Percentiles rank a stretch among this genome's conserved stretches.
Evolutionary conservation across 2,329 filamentous ascomycete species (phyloP).

Genomic region (Arthrobotrys iridis): DNA sequence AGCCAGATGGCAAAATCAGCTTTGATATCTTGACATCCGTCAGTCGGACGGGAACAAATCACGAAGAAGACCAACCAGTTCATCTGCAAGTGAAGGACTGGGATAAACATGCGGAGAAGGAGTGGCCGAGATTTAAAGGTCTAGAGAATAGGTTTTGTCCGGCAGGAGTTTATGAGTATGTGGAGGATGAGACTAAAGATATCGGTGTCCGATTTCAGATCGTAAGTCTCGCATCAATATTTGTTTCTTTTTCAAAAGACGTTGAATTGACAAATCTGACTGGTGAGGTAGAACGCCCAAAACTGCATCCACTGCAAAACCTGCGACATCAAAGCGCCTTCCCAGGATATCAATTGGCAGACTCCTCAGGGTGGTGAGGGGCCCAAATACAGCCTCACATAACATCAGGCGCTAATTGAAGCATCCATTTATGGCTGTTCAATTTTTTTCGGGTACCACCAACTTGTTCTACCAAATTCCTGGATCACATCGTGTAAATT

Average conservation of each 20-base stretch:
- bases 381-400: conserved; percentile 49
- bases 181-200: conserved; percentile 87
- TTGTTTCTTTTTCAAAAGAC: neutral
- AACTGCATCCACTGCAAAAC: conserved; percentile 99
- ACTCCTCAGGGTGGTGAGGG: conserved; percentile 85
- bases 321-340: conserved; percentile 97
- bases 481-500: neutral
- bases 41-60: conserved; percentile 93
- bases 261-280: neutral
- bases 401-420: neutral
- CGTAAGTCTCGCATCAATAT: conserved; percentile 65
- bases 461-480: neutral
- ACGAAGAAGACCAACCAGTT: conserved; percentile 97
- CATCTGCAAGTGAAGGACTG: conserved; percentile 95
- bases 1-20: conserved; percentile 91
- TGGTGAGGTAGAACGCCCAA: conserved; percentile 55
- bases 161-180: conserved; percentile 96
- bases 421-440: neutral
- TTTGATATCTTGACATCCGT: conserved; percentile 98
- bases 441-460: neutral
- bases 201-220: conserved; percentile 96
- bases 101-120: conserved; percentile 84
- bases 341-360: conserved; percentile 97
- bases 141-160: conserved; percentile 97
- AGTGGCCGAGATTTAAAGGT: conserved; percentile 88